Evolutionary conservation across 2,329 filamentous ascomycete genomes (phyloP).

Genomic region (Lachnellula cervina): DNA sequence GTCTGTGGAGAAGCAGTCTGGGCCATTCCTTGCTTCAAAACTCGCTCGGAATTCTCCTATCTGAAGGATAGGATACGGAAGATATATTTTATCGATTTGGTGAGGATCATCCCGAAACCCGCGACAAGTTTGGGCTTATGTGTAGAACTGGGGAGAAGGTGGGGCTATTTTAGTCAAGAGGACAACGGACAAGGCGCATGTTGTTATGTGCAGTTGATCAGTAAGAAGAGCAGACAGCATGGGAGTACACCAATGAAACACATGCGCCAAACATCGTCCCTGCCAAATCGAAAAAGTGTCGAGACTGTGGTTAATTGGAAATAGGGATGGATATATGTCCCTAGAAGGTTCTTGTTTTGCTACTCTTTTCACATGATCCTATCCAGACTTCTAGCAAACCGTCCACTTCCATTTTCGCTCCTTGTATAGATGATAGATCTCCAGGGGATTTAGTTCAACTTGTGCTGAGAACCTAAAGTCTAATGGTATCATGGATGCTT

Average conservation of each 20-base stretch:
- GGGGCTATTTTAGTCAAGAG: slow-evolving; percentile 48
- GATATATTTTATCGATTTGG: slow-evolving; percentile 45
- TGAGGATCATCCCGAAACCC: slow-evolving; percentile 39
- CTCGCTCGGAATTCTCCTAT: slow-evolving; percentile 45
- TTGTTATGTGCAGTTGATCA: slow-evolving; percentile 32
- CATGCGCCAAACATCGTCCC: slow-evolving; percentile 50
- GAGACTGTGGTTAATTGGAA: slow-evolving; percentile 38
- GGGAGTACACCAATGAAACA: not conserved
- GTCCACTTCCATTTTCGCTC: too few relatives aligned
- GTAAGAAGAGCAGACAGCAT: too few relatives aligned
- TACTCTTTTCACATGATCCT: slow-evolving; percentile 46
- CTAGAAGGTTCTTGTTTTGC: slow-evolving; percentile 39
- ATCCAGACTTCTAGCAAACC: not conserved
- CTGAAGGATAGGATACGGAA: slow-evolving; percentile 44
- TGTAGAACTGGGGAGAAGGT: slow-evolving; percentile 40
- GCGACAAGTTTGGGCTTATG: slow-evolving; percentile 34
- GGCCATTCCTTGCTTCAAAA: slow-evolving; percentile 35
- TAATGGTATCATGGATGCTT: slow-evolving; percentile 7
- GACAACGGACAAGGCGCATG: slow-evolving; percentile 52
- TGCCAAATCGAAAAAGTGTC: slow-evolving; percentile 48
- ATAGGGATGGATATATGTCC: slow-evolving; percentile 46
- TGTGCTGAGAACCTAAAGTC: slow-evolving; percentile 20
- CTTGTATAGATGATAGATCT: too few relatives aligned
- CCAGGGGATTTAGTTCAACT: slow-evolving; percentile 12
- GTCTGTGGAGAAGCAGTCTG: slow-evolving; percentile 5